These are phyloP conservation scores for Colletotrichum sp. DNA, from an alignment of 2,329 filamentous ascomycete genomes.

Conservation along the genomic window DNA sequence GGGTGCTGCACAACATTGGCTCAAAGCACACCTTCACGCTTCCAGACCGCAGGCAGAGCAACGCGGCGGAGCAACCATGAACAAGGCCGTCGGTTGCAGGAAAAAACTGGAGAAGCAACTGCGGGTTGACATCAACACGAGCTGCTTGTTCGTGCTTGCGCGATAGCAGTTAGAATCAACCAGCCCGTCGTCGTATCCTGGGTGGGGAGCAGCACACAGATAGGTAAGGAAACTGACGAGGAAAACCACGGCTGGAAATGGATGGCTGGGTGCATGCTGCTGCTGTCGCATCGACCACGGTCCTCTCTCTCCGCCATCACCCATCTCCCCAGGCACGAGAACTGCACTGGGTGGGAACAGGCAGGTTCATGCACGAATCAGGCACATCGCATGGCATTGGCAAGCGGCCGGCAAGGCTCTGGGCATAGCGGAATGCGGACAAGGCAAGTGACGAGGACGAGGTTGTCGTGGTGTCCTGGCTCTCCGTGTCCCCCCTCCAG, in stretches of 20 bases:
- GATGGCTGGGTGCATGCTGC: conserved; percentile 21
- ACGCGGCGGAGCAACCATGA: conserved; percentile 9
- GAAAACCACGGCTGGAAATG: neutral
- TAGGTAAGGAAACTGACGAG: neutral
- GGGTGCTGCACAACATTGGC: conserved; percentile 28
- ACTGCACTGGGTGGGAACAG: neutral
- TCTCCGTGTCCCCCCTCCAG: neutral
- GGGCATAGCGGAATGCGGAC: neutral
- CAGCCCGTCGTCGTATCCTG: neutral
- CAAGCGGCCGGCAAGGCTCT: neutral
- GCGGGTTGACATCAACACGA: conserved; percentile 22
- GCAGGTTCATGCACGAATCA: conserved; percentile 20
- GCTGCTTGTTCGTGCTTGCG: conserved; percentile 1
- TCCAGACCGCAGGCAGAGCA: conserved; percentile 6
- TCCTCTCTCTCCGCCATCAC: neutral
- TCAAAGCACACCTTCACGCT: conserved; percentile 14
- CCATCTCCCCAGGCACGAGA: neutral
- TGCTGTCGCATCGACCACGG: conserved; percentile 10
- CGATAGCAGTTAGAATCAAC: neutral
- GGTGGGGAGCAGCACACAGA: neutral
- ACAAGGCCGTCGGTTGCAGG: conserved; percentile 10
- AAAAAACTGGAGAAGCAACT: conserved; percentile 13
- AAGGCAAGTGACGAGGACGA: neutral
- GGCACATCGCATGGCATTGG: neutral
- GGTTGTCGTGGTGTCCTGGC: neutral